Evolutionary conservation across 305 asterid genomes (phyloP).

Genomic region (Fraxinus nigra): DNA sequence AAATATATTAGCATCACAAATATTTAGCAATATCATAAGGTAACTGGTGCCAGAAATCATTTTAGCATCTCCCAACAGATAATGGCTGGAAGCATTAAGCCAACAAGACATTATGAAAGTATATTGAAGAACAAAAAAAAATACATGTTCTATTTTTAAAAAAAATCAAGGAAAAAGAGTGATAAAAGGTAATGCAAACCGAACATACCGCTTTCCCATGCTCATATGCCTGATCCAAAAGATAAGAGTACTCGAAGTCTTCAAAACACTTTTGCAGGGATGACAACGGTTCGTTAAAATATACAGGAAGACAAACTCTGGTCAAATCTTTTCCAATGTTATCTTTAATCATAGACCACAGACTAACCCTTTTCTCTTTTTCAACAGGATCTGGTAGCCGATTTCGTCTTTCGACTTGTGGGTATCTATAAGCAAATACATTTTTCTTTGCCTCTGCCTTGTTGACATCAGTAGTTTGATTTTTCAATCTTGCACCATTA

Average conservation of each 20-base stretch:
- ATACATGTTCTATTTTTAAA: background rate
- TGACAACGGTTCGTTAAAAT: conserved; percentile 89
- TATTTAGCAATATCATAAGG: background rate
- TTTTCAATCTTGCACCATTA: conserved; percentile 23
- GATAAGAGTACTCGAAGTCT: conserved; percentile 89
- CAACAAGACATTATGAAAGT: background rate
- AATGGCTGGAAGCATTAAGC: background rate
- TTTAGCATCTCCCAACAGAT: background rate
- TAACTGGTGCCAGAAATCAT: background rate
- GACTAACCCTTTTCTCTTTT: conserved; percentile 85
- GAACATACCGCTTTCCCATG: conserved; percentile 81
- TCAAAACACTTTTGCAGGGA: conserved; percentile 88
- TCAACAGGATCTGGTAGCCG: conserved; percentile 90
- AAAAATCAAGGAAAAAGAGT: background rate
- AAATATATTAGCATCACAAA: background rate
- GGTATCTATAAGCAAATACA: conserved; percentile 25
- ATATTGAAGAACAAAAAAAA: background rate
- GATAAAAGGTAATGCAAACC: conserved; percentile 1
- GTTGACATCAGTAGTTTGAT: conserved; percentile 25
- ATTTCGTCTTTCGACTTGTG: conserved; percentile 57
- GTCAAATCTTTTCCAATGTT: conserved; percentile 94
- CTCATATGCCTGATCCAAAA: conserved; percentile 83
- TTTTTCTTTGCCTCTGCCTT: conserved; percentile 21
- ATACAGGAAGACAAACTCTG: conserved; percentile 90
- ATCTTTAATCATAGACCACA: conserved; percentile 96